Conservation (phyloP, 2,329 filamentous ascomycete species). For the Exophiala calicioides region DNA sequence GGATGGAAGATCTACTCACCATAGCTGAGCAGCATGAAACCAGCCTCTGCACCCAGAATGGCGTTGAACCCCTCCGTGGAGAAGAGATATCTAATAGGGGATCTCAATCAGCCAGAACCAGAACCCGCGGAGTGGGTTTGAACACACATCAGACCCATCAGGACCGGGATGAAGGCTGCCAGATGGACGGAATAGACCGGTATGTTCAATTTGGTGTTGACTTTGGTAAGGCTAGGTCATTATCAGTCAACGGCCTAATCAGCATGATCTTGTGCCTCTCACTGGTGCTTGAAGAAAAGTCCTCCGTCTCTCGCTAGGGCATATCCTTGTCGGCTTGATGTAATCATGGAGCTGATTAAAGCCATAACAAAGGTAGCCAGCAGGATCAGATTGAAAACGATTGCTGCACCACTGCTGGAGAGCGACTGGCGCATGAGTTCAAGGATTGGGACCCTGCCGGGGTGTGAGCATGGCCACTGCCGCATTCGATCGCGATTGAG, state of each 20-base stretch:
- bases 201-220: neutral
- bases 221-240: too few relatives aligned
- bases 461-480: too few relatives aligned
- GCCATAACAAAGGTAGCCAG: neutral
- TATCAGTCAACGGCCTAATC: neutral
- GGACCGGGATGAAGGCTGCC: neutral
- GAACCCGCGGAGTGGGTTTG: too few relatives aligned
- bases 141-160: neutral
- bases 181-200: neutral
- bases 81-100: neutral
- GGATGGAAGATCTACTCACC: neutral
- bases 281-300: neutral
- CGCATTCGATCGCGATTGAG: too few relatives aligned
- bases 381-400: neutral
- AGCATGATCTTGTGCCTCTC: neutral
- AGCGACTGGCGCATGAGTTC: neutral
- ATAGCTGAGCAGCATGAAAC: neutral
- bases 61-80: neutral
- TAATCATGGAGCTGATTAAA: neutral
- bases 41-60: neutral
- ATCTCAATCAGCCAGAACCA: neutral
- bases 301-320: neutral
- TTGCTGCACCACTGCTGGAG: neutral
- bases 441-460: neutral
- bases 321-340: neutral